phyloP scores from a whole-genome alignment of 2,329 filamentous ascomycete genomes.

The Claviceps arundinis region DNA sequence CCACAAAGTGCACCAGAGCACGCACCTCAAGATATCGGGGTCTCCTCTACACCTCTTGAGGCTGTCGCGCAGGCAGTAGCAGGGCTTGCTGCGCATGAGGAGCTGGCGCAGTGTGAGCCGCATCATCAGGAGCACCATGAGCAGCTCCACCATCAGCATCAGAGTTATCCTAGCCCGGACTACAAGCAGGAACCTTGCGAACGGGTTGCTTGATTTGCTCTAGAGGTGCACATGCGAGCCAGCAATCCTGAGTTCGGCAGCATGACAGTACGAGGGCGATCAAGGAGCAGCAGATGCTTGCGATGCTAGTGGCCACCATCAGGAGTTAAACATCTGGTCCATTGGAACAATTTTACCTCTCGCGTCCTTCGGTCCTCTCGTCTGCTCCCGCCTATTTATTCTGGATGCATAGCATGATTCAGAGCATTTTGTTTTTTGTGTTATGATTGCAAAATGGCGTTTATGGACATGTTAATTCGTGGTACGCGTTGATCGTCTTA shows the following conservation, averaged over 20 bases:
- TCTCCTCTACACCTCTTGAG: constrained; percentile 28
- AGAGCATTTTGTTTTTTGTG: too few relatives aligned
- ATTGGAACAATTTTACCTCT: neutral
- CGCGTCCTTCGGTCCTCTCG: neutral
- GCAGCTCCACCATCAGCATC: neutral
- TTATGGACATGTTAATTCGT: too few relatives aligned
- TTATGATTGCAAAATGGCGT: too few relatives aligned
- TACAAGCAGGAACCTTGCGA: constrained; percentile 26
- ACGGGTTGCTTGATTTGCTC: constrained; percentile 33
- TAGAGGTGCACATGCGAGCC: constrained; percentile 39
- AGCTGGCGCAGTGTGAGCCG: constrained; percentile 20
- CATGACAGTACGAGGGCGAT: constrained; percentile 30
- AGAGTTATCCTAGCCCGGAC: constrained; percentile 14
- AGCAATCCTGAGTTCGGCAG: too few relatives aligned
- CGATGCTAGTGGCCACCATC: constrained; percentile 3
- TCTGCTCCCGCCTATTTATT: neutral
- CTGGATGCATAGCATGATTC: too few relatives aligned
- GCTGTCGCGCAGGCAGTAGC: constrained; percentile 37
- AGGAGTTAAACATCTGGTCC: neutral
- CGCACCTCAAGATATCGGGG: constrained; percentile 14
- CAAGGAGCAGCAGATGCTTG: constrained; percentile 13
- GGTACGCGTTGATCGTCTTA: neutral
- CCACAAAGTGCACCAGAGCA: constrained; percentile 14
- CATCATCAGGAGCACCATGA: constrained; percentile 12
- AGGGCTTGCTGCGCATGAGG: constrained; percentile 28